A percentile compares a stretch with the other conserved stretches of the same genome.
phyloP scores from a whole-genome alignment of 805 yeast species.

The Kodamaea sagamina region DNA sequence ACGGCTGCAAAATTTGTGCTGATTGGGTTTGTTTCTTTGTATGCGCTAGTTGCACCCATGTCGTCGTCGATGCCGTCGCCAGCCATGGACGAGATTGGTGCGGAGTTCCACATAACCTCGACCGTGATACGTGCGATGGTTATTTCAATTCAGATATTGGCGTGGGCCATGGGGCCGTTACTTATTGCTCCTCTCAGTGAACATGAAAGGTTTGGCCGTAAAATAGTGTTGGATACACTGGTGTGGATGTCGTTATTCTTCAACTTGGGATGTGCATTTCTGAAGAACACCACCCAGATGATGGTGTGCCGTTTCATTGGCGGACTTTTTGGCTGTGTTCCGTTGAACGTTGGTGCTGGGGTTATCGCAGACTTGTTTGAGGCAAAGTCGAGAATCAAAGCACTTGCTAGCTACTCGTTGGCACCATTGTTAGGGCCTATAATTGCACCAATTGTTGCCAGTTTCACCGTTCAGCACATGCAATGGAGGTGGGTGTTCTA shows the following conservation, averaged over 20 bases:
- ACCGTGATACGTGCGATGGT: slow-evolving; percentile 51
- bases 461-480: slow-evolving; percentile 52
- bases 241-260: slow-evolving; percentile 50
- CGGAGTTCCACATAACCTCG: slow-evolving; percentile 42
- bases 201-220: slow-evolving; percentile 56
- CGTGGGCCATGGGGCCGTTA: slow-evolving; percentile 69
- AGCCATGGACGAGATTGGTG: slow-evolving; percentile 52
- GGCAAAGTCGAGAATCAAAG: slow-evolving; percentile 52
- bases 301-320: slow-evolving; percentile 62
- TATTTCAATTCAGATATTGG: slow-evolving; percentile 66
- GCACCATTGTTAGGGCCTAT: slow-evolving; percentile 73
- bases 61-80: slow-evolving; percentile 66
- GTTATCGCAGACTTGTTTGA: slow-evolving; percentile 62
- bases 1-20: slow-evolving; percentile 41
- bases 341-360: slow-evolving; percentile 71
- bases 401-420: slow-evolving; percentile 59
- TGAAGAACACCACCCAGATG: slow-evolving; percentile 59
- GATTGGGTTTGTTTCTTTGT: slow-evolving; percentile 50
- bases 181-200: slow-evolving; percentile 70
- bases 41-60: slow-evolving; percentile 61
- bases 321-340: slow-evolving; percentile 68
- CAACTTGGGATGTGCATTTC: slow-evolving; percentile 63
- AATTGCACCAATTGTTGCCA: slow-evolving; percentile 59
- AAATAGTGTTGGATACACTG: slow-evolving; percentile 53
- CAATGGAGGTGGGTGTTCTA: slow-evolving; percentile 72